Conservation (phyloP, 352 stramenopile genomes). For the Pythium insidiosum region DNA sequence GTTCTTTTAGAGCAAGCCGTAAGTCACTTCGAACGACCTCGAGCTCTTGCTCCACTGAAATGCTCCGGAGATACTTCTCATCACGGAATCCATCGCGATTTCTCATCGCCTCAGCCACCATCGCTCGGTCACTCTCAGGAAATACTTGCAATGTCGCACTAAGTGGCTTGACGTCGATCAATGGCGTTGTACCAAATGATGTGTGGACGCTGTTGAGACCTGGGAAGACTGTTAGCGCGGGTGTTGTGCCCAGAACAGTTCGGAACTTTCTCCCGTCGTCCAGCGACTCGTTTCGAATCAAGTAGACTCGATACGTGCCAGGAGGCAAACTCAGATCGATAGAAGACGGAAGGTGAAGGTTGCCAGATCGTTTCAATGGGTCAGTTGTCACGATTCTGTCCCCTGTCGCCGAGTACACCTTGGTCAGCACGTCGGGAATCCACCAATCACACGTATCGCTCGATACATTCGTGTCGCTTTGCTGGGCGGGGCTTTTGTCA, state of each 20-base stretch:
- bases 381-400: slow-evolving; percentile 18
- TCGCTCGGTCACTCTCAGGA: slow-evolving; percentile 11
- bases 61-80: slow-evolving; percentile 10
- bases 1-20: neutral
- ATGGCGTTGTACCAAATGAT: slow-evolving; percentile 39
- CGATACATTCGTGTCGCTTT: too few relatives aligned
- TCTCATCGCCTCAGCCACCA: slow-evolving; percentile 8
- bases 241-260: slow-evolving; percentile 18
- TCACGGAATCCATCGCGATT: slow-evolving; percentile 20
- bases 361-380: slow-evolving; percentile 7
- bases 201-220: slow-evolving; percentile 46
- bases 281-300: slow-evolving; percentile 30
- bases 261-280: slow-evolving; percentile 17
- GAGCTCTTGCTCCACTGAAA: slow-evolving; percentile 27
- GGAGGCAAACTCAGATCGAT: slow-evolving; percentile 34
- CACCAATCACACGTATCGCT: slow-evolving; percentile 25
- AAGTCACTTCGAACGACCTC: slow-evolving; percentile 22
- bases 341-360: slow-evolving; percentile 25
- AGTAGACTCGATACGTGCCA: slow-evolving; percentile 31
- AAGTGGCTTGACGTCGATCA: slow-evolving; percentile 45
- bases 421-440: slow-evolving; percentile 20
- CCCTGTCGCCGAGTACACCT: slow-evolving; percentile 16
- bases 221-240: slow-evolving; percentile 26
- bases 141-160: slow-evolving; percentile 29
- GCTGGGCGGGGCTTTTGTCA: neutral